These are phyloP conservation scores for Perkinsus marinus DNA, from an alignment of 169 alveolate species.

Conservation along the genomic window DNA sequence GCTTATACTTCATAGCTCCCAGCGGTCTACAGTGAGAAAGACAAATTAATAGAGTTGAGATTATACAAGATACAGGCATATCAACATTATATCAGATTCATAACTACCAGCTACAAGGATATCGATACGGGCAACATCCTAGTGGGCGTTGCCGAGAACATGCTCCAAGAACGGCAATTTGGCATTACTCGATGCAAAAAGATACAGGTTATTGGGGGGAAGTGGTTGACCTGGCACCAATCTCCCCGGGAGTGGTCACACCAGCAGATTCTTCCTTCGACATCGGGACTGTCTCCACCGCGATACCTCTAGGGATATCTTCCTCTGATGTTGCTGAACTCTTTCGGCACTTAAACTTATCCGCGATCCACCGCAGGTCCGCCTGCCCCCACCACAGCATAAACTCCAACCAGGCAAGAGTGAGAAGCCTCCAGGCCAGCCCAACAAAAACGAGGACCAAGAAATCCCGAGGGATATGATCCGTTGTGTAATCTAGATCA, in stretches of 20 bases:
- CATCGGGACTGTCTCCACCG: not conserved
- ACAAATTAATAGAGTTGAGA: too few species aligned
- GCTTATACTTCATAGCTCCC: too few species aligned
- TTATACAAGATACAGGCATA: too few species aligned
- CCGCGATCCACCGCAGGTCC: not conserved
- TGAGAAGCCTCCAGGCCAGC: not conserved
- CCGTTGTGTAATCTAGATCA: not conserved
- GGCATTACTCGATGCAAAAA: not conserved
- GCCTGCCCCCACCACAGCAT: not conserved
- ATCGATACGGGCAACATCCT: too few species aligned
- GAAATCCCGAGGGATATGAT: not conserved
- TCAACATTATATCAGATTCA: too few species aligned
- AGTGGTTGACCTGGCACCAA: not conserved
- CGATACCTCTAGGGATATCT: not conserved
- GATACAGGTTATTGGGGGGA: not conserved
- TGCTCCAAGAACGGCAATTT: not conserved
- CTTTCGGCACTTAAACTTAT: not conserved
- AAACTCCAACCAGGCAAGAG: not conserved
- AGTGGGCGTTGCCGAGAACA: not conserved
- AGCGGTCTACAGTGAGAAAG: too few species aligned
- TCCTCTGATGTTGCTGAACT: not conserved
- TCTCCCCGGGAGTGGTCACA: not conserved
- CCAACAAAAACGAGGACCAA: not conserved
- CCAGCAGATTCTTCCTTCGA: not conserved
- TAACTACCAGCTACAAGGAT: too few species aligned